phyloP scores from a whole-genome alignment of 1,139 yeast species.

The Pichia sp. region DNA sequence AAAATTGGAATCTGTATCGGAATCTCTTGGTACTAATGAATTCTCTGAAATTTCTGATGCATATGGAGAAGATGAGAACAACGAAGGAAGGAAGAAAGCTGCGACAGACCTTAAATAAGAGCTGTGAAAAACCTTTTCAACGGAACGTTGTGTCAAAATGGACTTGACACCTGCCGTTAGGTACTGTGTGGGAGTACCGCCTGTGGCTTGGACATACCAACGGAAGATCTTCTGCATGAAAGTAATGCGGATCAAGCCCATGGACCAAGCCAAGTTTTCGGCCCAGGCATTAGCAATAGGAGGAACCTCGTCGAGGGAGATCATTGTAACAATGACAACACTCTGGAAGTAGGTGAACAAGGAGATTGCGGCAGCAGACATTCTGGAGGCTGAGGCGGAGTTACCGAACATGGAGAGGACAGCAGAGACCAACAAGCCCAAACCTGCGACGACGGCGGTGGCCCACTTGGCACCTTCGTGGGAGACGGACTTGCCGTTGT shows the following conservation, averaged over 20 bases:
- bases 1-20: constrained; percentile 13
- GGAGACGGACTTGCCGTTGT: constrained; percentile 70
- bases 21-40: constrained; percentile 7
- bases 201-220: constrained; percentile 79
- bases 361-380: constrained; percentile 71
- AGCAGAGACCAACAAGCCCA: constrained; percentile 69
- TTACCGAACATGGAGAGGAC: constrained; percentile 68
- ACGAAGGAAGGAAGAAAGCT: constrained; percentile 7
- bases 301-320: constrained; percentile 67
- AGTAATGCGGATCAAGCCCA: constrained; percentile 65
- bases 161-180: constrained; percentile 51
- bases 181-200: constrained; percentile 64
- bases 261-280: constrained; percentile 79
- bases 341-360: constrained; percentile 73
- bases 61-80: neutral
- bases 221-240: constrained; percentile 76
- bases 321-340: constrained; percentile 69
- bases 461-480: constrained; percentile 83
- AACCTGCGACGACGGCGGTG: constrained; percentile 73
- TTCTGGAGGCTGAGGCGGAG: constrained; percentile 73
- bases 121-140: constrained; percentile 29
- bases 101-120: constrained; percentile 17
- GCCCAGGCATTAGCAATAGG: constrained; percentile 82
- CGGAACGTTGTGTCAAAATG: constrained; percentile 65
- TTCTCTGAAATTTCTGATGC: neutral